These are phyloP conservation scores for Cytospora piceicola DNA, from an alignment of 2,329 filamentous ascomycete species.

Conservation along the genomic window DNA sequence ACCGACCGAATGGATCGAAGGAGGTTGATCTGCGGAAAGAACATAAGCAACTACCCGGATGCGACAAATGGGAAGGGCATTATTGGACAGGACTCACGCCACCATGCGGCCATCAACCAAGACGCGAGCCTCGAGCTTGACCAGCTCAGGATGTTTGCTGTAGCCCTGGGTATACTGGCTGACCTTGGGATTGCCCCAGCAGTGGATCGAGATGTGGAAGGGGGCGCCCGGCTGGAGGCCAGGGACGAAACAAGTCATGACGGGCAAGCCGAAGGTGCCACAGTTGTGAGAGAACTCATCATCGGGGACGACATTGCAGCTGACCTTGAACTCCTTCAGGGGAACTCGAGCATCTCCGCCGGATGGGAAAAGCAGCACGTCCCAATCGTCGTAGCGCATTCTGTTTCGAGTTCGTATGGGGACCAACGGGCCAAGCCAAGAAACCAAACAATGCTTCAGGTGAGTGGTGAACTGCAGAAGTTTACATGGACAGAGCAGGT, in stretches of 20 bases:
- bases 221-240: slow-evolving; percentile 60
- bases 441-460: neutral
- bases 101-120: slow-evolving; percentile 69
- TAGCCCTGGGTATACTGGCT: slow-evolving; percentile 61
- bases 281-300: slow-evolving; percentile 56
- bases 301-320: slow-evolving; percentile 70
- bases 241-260: slow-evolving; percentile 72
- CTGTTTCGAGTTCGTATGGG: slow-evolving; percentile 34
- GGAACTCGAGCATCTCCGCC: slow-evolving; percentile 64
- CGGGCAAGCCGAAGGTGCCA: slow-evolving; percentile 59
- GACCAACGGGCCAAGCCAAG: no score
- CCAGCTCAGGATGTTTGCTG: slow-evolving; percentile 58
- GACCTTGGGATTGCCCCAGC: slow-evolving; percentile 66
- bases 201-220: slow-evolving; percentile 76
- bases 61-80: no score
- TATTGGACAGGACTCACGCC: slow-evolving; percentile 52
- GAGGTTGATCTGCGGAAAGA: slow-evolving; percentile 53
- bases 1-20: slow-evolving; percentile 54
- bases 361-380: slow-evolving; percentile 77
- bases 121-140: slow-evolving; percentile 68
- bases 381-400: slow-evolving; percentile 89
- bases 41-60: neutral
- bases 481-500: neutral
- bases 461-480: neutral
- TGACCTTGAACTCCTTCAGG: slow-evolving; percentile 80